Percentiles rank a stretch among this genome's conserved stretches.
Evolutionary conservation across 2,329 filamentous ascomycete genomes (phyloP).

Genomic region (Stachybotrys elegans): DNA sequence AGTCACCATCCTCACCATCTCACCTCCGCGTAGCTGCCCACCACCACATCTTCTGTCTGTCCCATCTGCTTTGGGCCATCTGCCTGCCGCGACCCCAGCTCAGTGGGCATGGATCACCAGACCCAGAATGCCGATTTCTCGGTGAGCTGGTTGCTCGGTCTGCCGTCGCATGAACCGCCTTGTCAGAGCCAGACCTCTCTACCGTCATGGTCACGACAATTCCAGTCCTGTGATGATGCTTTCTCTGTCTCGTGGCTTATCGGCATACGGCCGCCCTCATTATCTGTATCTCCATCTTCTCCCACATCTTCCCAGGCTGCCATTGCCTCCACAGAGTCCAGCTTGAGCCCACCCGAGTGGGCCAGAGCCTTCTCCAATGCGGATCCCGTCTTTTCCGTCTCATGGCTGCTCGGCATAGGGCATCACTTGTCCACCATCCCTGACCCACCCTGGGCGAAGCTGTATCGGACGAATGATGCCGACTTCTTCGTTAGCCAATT

Average conservation of each 20-base stretch:
- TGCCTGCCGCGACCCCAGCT: too few relatives aligned
- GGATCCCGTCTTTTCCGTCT: constrained; percentile 21
- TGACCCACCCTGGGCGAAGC: constrained; percentile 18
- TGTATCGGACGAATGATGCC: constrained; percentile 19
- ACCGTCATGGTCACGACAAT: too few relatives aligned
- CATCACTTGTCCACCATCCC: constrained; percentile 16
- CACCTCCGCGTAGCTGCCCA: too few relatives aligned
- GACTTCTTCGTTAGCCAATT: constrained; percentile 23
- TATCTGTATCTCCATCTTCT: neutral
- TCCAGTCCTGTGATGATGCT: too few relatives aligned
- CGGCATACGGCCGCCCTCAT: too few relatives aligned
- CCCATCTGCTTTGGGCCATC: too few relatives aligned
- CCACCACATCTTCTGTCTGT: too few relatives aligned
- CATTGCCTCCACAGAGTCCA: neutral
- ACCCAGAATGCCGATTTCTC: constrained; percentile 22
- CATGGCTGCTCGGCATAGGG: constrained; percentile 22
- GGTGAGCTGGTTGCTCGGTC: constrained; percentile 22
- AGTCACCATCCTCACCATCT: too few relatives aligned
- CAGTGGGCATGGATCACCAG: too few relatives aligned
- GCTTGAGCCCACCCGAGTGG: neutral
- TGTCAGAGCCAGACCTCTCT: too few relatives aligned
- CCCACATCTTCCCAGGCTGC: neutral
- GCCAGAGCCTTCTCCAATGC: constrained; percentile 13
- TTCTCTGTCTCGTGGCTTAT: too few relatives aligned
- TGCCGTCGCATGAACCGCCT: constrained; percentile 8